Conservation (phyloP, 345 rosid species). For the Populus nigra region DNA sequence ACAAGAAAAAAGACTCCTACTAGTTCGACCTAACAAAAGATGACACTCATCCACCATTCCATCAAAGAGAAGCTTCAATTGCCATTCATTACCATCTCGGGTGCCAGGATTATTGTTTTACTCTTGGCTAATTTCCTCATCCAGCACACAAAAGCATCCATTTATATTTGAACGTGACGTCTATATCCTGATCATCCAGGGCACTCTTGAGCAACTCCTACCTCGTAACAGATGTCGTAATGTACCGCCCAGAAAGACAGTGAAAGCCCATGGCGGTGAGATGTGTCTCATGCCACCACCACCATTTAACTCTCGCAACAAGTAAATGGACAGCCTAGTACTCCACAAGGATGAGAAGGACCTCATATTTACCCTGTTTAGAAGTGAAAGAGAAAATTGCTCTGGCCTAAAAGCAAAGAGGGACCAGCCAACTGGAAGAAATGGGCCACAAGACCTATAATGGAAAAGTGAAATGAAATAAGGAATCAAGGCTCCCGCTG, state of each 20-base stretch:
- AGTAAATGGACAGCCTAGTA: not conserved
- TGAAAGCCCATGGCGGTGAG: not conserved
- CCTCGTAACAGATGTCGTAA: not conserved
- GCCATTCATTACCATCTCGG: no score
- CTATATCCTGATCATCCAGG: no score
- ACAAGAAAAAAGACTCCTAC: no score
- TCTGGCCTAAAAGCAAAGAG: not conserved
- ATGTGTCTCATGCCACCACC: not conserved
- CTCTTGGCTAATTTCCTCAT: no score
- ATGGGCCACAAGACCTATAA: slow-evolving; percentile 29
- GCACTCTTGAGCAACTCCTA: no score
- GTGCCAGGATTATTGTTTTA: no score
- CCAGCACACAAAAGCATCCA: no score
- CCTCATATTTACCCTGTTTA: slow-evolving; percentile 5
- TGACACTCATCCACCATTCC: no score
- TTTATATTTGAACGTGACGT: no score
- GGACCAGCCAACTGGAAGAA: slow-evolving; percentile 15
- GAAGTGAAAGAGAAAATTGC: not conserved
- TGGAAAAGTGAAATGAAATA: not conserved
- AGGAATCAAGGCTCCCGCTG: slow-evolving; percentile 17
- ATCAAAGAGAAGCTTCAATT: no score
- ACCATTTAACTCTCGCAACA: not conserved
- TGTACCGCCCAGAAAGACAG: no score
- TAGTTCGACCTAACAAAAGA: no score
- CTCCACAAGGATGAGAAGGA: slow-evolving; percentile 2